phyloP scores from a whole-genome alignment of 768 basidiomycete genomes.

The Pisolithus tinctorius region DNA sequence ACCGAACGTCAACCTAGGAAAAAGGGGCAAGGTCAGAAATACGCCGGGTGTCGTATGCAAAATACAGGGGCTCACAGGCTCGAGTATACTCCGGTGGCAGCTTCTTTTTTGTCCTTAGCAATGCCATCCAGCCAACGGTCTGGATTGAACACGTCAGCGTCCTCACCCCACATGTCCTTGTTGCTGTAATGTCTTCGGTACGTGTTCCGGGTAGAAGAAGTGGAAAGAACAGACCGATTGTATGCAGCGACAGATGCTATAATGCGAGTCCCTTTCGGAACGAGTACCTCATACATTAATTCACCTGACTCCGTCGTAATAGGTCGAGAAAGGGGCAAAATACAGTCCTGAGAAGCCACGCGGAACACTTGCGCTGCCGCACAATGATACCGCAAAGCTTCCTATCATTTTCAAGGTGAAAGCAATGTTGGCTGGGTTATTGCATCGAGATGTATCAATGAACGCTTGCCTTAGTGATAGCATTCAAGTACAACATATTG shows the following conservation, averaged over 20 bases:
- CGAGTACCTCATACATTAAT: constrained; percentile 34
- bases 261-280: constrained; percentile 46
- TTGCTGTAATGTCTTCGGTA: constrained; percentile 9
- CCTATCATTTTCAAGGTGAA: constrained; percentile 22
- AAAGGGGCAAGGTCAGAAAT: neutral
- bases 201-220: neutral
- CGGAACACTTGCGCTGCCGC: constrained; percentile 50
- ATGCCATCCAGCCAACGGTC: constrained; percentile 20
- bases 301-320: constrained; percentile 41
- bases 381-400: constrained; percentile 42
- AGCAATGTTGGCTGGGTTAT: neutral
- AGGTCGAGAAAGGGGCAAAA: constrained; percentile 53
- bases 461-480: constrained; percentile 36
- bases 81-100: constrained; percentile 22
- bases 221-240: constrained; percentile 36
- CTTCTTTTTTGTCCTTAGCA: constrained; percentile 11
- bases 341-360: constrained; percentile 43
- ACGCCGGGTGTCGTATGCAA: neutral
- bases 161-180: constrained; percentile 25
- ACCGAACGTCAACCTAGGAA: constrained; percentile 23
- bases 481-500: constrained; percentile 41
- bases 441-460: neutral
- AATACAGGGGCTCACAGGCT: constrained; percentile 15
- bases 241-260: constrained; percentile 49
- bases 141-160: constrained; percentile 26